Base-by-base conservation (phyloP, 2,329 filamentous ascomycete species). In the Fusarium sp. region DNA sequence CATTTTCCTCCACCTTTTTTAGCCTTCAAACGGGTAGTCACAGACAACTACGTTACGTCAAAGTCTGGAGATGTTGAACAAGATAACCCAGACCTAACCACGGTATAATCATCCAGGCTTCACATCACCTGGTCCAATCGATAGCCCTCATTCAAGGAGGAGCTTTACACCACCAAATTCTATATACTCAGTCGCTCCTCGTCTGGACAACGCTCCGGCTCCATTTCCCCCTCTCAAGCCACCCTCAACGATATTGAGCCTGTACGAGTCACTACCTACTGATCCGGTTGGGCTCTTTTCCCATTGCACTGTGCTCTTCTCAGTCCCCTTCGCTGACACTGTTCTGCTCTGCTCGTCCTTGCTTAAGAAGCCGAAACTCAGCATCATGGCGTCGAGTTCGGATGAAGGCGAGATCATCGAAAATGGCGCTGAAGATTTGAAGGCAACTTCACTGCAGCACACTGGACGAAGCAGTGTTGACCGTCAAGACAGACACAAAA, bases 331-430 rank as follows among this genome's bases (percentile, higher is more conserved):
- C 77, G 81, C 83, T 84, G 83, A 84, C 83, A 78, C 80, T 76
- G 79, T 75, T 73, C 70, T 78, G 57, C 73, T 76, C 71, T 62
- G 48, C 48, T 52, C 48, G 48, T 45, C 67, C 67, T 67, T 50
- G 41, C 39, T 74, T 68, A 20, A 78, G 77, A 72, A 74, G 59
- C 29, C 54, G 11, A 31, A 29, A 41, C 31, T 24, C 33, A 68
- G 72, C 77, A 81, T 68, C 65, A 84, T 84, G 83, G 75, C 82
- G 77, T 86, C 85, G 78, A 94, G 92, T 85, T 94, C 93, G 81
- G 94, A 94, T 84, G 94, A 97, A 85, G 94, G 95, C 86, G 95
- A 97, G 88, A 95, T 96, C 84, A 86, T 93, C 83, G 94, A 95
- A 85, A 90, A 90, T 85, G 88, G 89, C 85, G 89, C 88, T 88